Evolutionary conservation across 306 rosid species (phyloP), one percentile per base, ranked within the genome.

Genomic region (Gynostemma pentaphyllum): DNA sequence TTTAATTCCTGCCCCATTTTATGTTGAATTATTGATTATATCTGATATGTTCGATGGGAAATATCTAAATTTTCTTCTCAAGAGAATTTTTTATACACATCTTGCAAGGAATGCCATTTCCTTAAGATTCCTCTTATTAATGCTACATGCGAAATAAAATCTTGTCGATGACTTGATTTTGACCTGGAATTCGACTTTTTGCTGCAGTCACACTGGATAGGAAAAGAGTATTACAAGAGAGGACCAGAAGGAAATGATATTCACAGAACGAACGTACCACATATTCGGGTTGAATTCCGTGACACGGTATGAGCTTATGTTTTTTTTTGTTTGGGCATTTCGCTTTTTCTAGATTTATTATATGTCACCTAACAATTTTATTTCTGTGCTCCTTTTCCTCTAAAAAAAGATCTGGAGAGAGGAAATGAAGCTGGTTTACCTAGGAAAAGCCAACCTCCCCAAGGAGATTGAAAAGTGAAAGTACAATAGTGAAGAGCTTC

Each of bases 231-330:
- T 73, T 89, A 86, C 82, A 78, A 69, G 71, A 84, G 94, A 71
- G 97, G 99, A 54, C 95, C 99, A n/a, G 69, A 75, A 67, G 99
- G 99, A 80, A 88, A 94, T 59, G 97, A 88, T 63, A 86, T 94
- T 76, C 99, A 70, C 70, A 88, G 55, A 81, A 88, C 99, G 5
- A 94, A 94, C 16, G 99, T 94, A 74, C 99, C 99, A 71, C 99
- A 94, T 71, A 94, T 94, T 61, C 86, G 99, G 66, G 24, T 88
- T 78, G 94, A 94, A 72, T 94, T 94, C 73, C 95, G 99, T 37
- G 87, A 94, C 24, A 75, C 83, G 87, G 98, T 91, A 60, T 22
- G n/a, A n/a, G n/a, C n/a, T n/a, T n/a, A 13, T 3, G 1, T 6
- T 9, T 21, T 12, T 26, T 13, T 0, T 3, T 36, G 10, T 16